A percentile compares a stretch with the other conserved stretches of the same genome.
phyloP scores from a whole-genome alignment of 1,284 basidiomycete species.

The Ustilago xerochloae region DNA sequence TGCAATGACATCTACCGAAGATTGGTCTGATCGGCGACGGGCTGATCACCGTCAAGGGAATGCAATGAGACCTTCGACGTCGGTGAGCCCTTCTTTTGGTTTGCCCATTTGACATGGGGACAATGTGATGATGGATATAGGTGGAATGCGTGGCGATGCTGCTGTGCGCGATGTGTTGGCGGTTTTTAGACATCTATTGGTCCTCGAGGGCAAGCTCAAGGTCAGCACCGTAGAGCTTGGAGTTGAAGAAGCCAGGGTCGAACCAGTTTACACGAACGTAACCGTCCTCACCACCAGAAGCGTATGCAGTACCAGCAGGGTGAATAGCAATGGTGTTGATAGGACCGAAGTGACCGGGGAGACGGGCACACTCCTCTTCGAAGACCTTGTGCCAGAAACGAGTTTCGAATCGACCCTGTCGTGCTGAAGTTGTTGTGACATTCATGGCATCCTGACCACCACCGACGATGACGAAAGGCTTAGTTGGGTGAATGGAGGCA shows the following conservation, averaged over 20 bases:
- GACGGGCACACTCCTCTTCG: conserved; percentile 96
- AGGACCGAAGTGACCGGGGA: conserved; percentile 82
- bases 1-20: not conserved
- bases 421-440: conserved; percentile 91
- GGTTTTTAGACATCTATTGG: conserved; percentile 42
- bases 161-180: too few relatives aligned
- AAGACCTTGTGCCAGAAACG: conserved; percentile 99
- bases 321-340: conserved; percentile 98
- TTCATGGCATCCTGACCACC: conserved; percentile 98
- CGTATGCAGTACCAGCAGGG: conserved; percentile 87
- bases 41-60: too few relatives aligned
- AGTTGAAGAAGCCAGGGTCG: conserved; percentile 65
- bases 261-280: conserved; percentile 71
- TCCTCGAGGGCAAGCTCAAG: conserved; percentile 65
- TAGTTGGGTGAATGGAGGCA: conserved; percentile 83
- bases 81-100: conserved; percentile 11
- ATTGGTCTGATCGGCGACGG: conserved; percentile 1
- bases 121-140: too few relatives aligned
- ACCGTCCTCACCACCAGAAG: conserved; percentile 96
- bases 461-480: conserved; percentile 82
- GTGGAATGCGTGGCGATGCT: too few relatives aligned
- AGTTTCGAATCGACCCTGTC: conserved; percentile 97
- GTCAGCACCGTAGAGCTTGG: conserved; percentile 65
- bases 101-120: not conserved
- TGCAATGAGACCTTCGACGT: too few relatives aligned